These are phyloP conservation scores for Haplographium delicatum DNA, from an alignment of 495 filamentous ascomycete species.

Conservation along the genomic window DNA sequence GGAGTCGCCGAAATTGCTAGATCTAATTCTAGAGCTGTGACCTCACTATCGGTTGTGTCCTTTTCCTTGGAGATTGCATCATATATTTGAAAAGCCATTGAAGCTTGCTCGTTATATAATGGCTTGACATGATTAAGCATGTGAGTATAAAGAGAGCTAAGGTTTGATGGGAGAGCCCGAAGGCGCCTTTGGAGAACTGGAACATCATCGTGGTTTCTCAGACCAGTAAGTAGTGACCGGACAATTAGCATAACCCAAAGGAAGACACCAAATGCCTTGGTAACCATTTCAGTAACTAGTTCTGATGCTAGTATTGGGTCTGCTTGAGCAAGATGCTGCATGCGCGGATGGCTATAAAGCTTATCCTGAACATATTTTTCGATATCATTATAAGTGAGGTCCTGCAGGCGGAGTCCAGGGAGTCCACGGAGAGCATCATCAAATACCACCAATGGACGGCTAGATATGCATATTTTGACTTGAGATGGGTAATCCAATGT, in stretches of 20 bases:
- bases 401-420: slow-evolving; percentile 5
- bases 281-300: slow-evolving; percentile 27
- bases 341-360: background rate
- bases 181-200: slow-evolving; percentile 19
- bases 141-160: slow-evolving; percentile 21
- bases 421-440: slow-evolving; percentile 17
- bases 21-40: background rate
- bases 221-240: slow-evolving; percentile 15
- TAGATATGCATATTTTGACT: slow-evolving; percentile 33
- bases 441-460: slow-evolving; percentile 28
- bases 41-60: background rate
- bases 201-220: slow-evolving; percentile 24
- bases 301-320: background rate
- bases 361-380: background rate
- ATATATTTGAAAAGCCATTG: slow-evolving; percentile 4
- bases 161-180: slow-evolving; percentile 18
- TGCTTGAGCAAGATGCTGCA: background rate
- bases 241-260: slow-evolving; percentile 35
- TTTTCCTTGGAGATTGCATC: background rate
- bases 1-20: background rate
- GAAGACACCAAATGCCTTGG: slow-evolving; percentile 36
- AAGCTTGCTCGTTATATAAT: slow-evolving; percentile 9
- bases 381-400: slow-evolving; percentile 12
- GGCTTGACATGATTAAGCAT: background rate
- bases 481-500: background rate